These are phyloP conservation scores for Umbellularia californica DNA, from an alignment of 164 flowering plant species.

Conservation along the genomic window DNA sequence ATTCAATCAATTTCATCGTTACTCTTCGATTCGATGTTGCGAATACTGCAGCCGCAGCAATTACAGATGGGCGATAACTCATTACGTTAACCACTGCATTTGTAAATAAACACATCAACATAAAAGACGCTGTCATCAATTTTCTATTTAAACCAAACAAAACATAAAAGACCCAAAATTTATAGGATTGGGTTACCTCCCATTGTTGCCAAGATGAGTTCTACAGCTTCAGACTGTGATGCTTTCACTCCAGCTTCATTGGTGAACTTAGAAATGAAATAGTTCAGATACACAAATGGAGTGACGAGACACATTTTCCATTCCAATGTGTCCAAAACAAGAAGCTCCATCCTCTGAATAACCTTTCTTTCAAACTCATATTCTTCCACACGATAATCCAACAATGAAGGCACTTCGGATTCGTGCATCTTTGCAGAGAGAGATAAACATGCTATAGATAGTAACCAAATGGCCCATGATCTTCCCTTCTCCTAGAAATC, in stretches of 20 bases:
- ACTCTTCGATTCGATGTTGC: conserved; percentile 35
- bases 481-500: conserved; percentile 26
- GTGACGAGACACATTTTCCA: conserved; percentile 60
- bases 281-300: conserved; percentile 51
- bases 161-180: not conserved
- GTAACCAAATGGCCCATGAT: conserved; percentile 50
- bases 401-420: conserved; percentile 29
- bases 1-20: conserved; percentile 39
- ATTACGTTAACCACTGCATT: conserved; percentile 38
- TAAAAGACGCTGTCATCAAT: not conserved
- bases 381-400: conserved; percentile 34
- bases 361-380: conserved; percentile 34
- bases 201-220: conserved; percentile 31
- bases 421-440: conserved; percentile 77
- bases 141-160: not conserved
- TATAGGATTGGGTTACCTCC: conserved; percentile 32
- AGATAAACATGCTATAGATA: conserved; percentile 52
- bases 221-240: conserved; percentile 17
- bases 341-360: conserved; percentile 59
- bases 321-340: conserved; percentile 51
- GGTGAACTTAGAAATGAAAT: conserved; percentile 37
- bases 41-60: conserved; percentile 66
- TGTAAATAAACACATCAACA: conserved; percentile 1
- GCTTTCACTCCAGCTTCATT: conserved; percentile 17
- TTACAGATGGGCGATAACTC: conserved; percentile 50